phyloP scores from a whole-genome alignment of 768 basidiomycete species.

The Pholiota microspora region DNA sequence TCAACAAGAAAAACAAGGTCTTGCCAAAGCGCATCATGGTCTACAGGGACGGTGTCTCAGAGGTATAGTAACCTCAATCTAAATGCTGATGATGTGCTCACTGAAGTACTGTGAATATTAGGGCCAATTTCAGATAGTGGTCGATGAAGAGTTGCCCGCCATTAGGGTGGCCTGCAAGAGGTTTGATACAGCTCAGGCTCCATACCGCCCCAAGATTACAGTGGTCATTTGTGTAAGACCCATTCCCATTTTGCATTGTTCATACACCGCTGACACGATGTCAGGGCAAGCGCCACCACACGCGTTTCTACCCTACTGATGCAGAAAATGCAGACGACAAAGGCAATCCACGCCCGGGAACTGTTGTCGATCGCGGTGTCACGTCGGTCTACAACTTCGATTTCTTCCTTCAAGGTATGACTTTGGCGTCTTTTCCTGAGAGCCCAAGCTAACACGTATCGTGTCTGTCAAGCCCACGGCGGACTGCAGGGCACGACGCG shows the following conservation, averaged over 20 bases:
- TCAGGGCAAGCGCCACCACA: conserved; percentile 50
- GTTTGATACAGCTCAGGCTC: conserved; percentile 36
- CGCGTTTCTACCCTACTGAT: conserved; percentile 65
- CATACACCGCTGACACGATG: conserved; percentile 17
- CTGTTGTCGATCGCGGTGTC: conserved; percentile 80
- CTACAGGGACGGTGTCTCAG: conserved; percentile 83
- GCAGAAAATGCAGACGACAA: conserved; percentile 51
- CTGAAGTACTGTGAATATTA: conserved; percentile 44
- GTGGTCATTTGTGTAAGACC: conserved; percentile 74
- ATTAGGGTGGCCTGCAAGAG: conserved; percentile 59
- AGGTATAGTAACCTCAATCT: conserved; percentile 53
- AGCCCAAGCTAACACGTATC: not conserved
- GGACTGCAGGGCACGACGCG: conserved; percentile 73
- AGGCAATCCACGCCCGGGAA: conserved; percentile 76
- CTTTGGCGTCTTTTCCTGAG: not conserved
- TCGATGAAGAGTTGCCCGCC: conserved; percentile 61
- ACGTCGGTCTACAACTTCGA: conserved; percentile 66
- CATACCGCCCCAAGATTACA: conserved; percentile 56
- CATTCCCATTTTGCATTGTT: not conserved
- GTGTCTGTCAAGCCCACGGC: conserved; percentile 52
- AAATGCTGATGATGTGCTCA: too few species aligned
- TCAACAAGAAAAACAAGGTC: conserved; percentile 41
- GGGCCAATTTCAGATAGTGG: conserved; percentile 71
- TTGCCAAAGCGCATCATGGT: conserved; percentile 70
- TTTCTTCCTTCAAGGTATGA: conserved; percentile 63